These are phyloP conservation scores for Chaetomiaceae sp. DNA, from an alignment of 2,329 filamentous ascomycete genomes.

Conservation along the genomic window DNA sequence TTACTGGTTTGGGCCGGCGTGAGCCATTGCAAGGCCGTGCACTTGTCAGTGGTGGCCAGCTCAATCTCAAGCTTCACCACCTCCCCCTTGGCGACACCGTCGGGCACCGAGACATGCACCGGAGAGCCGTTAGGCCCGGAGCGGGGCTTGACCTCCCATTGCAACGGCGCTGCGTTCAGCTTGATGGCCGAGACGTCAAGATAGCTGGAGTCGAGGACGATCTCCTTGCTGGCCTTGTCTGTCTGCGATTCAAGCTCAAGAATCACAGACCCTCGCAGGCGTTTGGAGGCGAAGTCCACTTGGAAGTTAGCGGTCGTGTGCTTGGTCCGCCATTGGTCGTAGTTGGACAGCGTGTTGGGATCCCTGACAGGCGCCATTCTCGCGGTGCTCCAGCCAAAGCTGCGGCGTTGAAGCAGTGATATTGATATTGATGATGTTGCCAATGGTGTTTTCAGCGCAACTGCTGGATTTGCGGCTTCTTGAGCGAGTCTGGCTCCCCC, in stretches of 20 bases:
- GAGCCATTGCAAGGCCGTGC: conserved; percentile 93
- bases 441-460: conserved; percentile 12
- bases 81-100: conserved; percentile 47
- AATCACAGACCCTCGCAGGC: conserved; percentile 68
- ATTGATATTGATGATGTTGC: too few relatives aligned
- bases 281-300: conserved; percentile 76
- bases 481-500: conserved; percentile 19
- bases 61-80: conserved; percentile 55
- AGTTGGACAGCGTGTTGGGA: conserved; percentile 88
- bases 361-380: conserved; percentile 51
- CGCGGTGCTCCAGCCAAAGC: conserved; percentile 17
- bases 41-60: conserved; percentile 76
- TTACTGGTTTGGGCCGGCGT: conserved; percentile 89
- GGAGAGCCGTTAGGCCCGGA: conserved; percentile 70
- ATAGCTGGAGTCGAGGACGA: conserved; percentile 83
- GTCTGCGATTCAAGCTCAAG: conserved; percentile 73
- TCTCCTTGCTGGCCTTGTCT: conserved; percentile 63
- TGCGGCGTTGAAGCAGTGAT: conserved; percentile 19
- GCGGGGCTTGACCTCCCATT: conserved; percentile 66
- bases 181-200: conserved; percentile 67
- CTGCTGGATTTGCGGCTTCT: conserved; percentile 15
- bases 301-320: conserved; percentile 78
- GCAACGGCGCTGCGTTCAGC: conserved; percentile 56
- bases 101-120: conserved; percentile 56
- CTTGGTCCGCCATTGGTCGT: conserved; percentile 76